Percentiles rank a stretch among this genome's conserved stretches.
Conservation (phyloP, 1,284 basidiomycete genomes). For the Dichomitus squalens region DNA sequence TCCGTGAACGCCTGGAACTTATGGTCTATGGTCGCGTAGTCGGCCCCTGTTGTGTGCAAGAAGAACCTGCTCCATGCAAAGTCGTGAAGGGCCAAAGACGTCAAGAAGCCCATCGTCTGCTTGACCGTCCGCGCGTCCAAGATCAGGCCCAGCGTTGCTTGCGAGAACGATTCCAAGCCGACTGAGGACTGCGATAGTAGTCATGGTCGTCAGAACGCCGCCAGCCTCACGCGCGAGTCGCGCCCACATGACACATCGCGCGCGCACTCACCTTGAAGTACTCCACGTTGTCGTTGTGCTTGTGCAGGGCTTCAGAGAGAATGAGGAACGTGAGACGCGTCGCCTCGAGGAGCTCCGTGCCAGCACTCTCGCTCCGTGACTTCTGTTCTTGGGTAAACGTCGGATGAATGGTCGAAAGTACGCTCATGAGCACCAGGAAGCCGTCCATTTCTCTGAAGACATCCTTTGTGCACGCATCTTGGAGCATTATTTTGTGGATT, state of each 20-base stretch:
- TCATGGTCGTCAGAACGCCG: background rate
- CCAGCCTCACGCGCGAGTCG: background rate
- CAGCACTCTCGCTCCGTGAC: slow-evolving; percentile 44
- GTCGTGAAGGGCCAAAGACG: slow-evolving; percentile 64
- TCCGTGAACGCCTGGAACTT: slow-evolving; percentile 45
- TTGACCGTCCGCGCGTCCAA: slow-evolving; percentile 49
- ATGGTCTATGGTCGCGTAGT: slow-evolving; percentile 33
- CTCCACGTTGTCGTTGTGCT: slow-evolving; percentile 54
- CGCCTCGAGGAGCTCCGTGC: slow-evolving; percentile 52
- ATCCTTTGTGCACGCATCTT: slow-evolving; percentile 65
- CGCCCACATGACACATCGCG: background rate
- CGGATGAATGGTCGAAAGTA: slow-evolving; percentile 59
- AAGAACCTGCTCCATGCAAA: slow-evolving; percentile 60
- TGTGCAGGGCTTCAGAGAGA: slow-evolving; percentile 62
- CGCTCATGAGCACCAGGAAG: slow-evolving; percentile 70
- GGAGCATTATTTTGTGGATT: slow-evolving; percentile 60
- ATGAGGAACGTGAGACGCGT: slow-evolving; percentile 62
- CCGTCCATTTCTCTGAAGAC: slow-evolving; percentile 81
- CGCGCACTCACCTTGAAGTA: slow-evolving; percentile 64
- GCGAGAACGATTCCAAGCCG: slow-evolving; percentile 62
- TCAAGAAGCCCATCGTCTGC: slow-evolving; percentile 60
- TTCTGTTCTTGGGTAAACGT: slow-evolving; percentile 38
- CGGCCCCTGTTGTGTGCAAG: slow-evolving; percentile 37
- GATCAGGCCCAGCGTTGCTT: slow-evolving; percentile 55
- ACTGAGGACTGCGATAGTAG: slow-evolving; percentile 52